Percentiles rank a stretch among this genome's conserved stretches.
phyloP scores from a whole-genome alignment of 257 asterid genomes.

The Solanum dulcamara region DNA sequence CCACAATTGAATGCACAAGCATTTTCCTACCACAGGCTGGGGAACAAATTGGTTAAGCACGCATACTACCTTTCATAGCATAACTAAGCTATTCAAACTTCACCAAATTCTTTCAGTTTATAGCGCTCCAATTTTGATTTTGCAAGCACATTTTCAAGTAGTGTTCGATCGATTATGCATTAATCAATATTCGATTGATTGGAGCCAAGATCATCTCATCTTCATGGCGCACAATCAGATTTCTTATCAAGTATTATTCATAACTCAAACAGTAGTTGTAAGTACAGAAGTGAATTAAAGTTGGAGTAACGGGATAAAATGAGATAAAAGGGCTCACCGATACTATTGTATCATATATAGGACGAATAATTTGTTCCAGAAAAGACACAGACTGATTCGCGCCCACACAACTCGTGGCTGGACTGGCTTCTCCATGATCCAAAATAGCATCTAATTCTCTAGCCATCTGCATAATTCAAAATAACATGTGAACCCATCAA shows the following conservation, averaged over 20 bases:
- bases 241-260: neutral
- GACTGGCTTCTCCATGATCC: slow-evolving; percentile 76
- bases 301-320: neutral
- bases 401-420: slow-evolving; percentile 42
- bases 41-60: neutral
- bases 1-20: neutral
- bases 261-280: neutral
- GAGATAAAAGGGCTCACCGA: slow-evolving; percentile 31
- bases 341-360: slow-evolving; percentile 46
- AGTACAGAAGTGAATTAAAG: neutral
- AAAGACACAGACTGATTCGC: slow-evolving; percentile 57
- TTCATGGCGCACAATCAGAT: neutral
- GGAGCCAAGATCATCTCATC: neutral
- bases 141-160: too few species aligned
- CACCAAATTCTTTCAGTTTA: neutral
- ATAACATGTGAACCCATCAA: neutral
- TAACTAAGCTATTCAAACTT: neutral
- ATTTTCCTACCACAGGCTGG: neutral
- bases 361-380: slow-evolving; percentile 57
- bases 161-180: too few species aligned
- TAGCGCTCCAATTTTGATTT: neutral
- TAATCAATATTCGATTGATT: too few species aligned
- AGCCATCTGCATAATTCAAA: slow-evolving; percentile 68
- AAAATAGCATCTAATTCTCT: slow-evolving; percentile 72
- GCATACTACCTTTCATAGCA: neutral